Conservation (phyloP, 2,329 filamentous ascomycete genomes). For the Nemania bipapillata region DNA sequence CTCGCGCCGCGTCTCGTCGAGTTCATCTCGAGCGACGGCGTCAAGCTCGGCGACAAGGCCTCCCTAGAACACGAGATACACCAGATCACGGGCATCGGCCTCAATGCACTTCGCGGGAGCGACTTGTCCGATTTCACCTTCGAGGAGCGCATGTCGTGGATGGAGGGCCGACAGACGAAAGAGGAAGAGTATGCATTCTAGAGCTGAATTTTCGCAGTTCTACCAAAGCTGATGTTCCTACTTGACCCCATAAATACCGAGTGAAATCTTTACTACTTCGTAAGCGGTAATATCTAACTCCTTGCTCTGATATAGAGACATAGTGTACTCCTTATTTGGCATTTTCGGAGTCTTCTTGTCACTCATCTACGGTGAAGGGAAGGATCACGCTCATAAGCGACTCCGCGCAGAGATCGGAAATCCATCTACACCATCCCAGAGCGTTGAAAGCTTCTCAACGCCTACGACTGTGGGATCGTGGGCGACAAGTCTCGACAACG, state of each 20-base stretch:
- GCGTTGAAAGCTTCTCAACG: background rate
- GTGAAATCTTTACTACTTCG: background rate
- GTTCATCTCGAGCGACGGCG: constrained; percentile 13
- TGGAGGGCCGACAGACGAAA: constrained; percentile 30
- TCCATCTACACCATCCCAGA: background rate
- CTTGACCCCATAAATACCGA: background rate
- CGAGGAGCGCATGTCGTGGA: constrained; percentile 27
- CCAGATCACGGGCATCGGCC: constrained; percentile 15
- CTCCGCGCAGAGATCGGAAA: constrained; percentile 11
- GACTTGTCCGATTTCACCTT: constrained; percentile 10
- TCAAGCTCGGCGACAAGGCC: constrained; percentile 7
- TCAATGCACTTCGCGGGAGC: constrained; percentile 10
- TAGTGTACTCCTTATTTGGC: constrained; percentile 37
- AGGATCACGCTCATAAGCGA: constrained; percentile 31
- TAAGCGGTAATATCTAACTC: background rate
- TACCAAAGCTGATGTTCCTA: background rate
- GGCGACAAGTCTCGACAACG: background rate
- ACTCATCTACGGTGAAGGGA: constrained; percentile 35
- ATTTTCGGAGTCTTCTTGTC: constrained; percentile 35
- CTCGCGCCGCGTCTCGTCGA: constrained; percentile 20
- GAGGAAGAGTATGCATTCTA: background rate
- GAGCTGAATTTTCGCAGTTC: background rate
- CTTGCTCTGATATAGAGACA: constrained; percentile 28
- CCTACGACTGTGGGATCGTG: background rate
- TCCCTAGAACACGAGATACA: constrained; percentile 4